Conservation (phyloP, 1,284 basidiomycete genomes). For the Cerioporus squamosus region DNA sequence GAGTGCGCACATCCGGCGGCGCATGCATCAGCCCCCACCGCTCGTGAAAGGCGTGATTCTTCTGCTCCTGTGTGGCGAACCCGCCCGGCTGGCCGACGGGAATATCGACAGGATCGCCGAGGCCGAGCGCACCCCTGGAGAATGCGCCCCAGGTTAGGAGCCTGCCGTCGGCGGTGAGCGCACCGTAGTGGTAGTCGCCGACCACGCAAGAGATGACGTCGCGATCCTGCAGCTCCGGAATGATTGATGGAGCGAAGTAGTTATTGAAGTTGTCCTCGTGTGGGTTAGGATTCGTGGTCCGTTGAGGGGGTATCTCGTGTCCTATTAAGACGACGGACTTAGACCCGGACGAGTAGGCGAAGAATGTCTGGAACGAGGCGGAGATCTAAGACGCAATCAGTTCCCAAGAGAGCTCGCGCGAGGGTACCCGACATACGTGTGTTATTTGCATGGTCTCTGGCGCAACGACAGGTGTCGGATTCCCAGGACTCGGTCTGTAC, state of each 20-base stretch:
- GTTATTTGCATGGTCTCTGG: conserved; percentile 61
- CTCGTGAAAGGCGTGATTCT: conserved; percentile 37
- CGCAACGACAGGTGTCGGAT: conserved; percentile 20
- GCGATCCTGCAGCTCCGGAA: conserved; percentile 73
- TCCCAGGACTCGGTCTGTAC: conserved; percentile 24
- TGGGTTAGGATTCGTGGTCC: neutral
- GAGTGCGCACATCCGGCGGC: conserved; percentile 57
- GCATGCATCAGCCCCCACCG: conserved; percentile 28
- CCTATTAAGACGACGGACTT: conserved; percentile 73
- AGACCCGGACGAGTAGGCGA: conserved; percentile 77
- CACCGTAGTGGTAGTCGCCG: conserved; percentile 90
- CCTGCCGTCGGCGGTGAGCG: conserved; percentile 78
- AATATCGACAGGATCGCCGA: conserved; percentile 69
- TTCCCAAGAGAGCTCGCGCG: neutral
- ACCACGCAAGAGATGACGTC: conserved; percentile 83
- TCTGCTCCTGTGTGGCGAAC: conserved; percentile 43
- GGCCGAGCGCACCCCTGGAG: conserved; percentile 79
- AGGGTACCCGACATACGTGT: conserved; percentile 53
- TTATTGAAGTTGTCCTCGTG: neutral
- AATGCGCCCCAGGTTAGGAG: conserved; percentile 86
- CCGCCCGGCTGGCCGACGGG: conserved; percentile 63
- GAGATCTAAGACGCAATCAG: conserved; percentile 60
- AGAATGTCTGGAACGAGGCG: conserved; percentile 82
- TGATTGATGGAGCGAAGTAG: conserved; percentile 54
- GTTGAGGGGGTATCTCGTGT: conserved; percentile 44